These are phyloP conservation scores for Entophlyctis luteolus DNA, from an alignment of 192 early-diverging fungal species.

Conservation along the genomic window DNA sequence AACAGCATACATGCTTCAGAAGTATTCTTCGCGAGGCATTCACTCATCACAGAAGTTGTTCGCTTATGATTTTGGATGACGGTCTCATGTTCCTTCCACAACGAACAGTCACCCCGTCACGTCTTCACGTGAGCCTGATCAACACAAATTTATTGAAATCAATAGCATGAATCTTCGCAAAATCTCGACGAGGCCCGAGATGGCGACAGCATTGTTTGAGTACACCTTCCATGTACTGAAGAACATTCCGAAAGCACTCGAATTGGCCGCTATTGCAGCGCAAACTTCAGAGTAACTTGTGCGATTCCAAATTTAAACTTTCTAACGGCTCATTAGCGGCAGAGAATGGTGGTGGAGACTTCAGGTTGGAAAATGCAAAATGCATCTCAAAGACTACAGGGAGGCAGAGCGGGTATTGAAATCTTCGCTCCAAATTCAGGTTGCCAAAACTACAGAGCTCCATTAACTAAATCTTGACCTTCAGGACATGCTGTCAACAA, in stretches of 20 bases:
- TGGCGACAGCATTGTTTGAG: constrained; percentile 16
- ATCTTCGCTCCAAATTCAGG: constrained; percentile 19
- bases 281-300: constrained; percentile 8
- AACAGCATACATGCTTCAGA: not conserved
- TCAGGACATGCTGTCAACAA: constrained; percentile 21
- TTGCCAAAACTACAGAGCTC: not conserved
- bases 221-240: not conserved
- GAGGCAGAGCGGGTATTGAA: constrained; percentile 29
- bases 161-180: constrained; percentile 1
- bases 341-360: constrained; percentile 42
- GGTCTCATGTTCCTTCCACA: too few species aligned
- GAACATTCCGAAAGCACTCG: constrained; percentile 22
- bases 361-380: constrained; percentile 27
- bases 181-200: not conserved
- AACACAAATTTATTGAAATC: not conserved
- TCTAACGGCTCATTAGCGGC: not conserved
- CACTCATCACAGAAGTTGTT: too few species aligned
- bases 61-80: not conserved
- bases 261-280: constrained; percentile 17
- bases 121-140: constrained; percentile 2
- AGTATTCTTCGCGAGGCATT: not conserved
- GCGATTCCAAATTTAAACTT: not conserved
- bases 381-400: constrained; percentile 1
- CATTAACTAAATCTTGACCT: not conserved
- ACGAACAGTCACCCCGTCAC: constrained; percentile 9